Conservation (phyloP, 2,329 filamentous ascomycete genomes). For the Claviceps capensis region DNA sequence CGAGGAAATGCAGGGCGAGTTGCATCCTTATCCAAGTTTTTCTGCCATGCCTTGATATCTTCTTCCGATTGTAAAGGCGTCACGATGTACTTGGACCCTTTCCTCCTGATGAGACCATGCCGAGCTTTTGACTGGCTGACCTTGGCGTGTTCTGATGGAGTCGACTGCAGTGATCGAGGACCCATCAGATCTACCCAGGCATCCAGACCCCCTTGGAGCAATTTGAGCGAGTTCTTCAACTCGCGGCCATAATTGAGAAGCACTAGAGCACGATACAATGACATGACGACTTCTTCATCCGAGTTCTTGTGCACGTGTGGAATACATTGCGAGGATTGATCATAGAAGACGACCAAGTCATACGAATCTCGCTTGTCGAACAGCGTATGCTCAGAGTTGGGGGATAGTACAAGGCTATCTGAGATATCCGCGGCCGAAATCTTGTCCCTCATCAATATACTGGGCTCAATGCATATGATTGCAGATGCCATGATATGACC, state of each 20-base stretch:
- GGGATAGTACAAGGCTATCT: conserved; percentile 58
- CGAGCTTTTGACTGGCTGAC: conserved; percentile 9
- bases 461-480: conserved; percentile 82
- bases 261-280: conserved; percentile 64
- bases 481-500: conserved; percentile 78
- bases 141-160: conserved; percentile 17
- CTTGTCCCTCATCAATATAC: conserved; percentile 53
- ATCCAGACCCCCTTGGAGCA: conserved; percentile 70
- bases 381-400: conserved; percentile 58
- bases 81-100: conserved; percentile 32
- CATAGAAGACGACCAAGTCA: conserved; percentile 84
- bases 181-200: conserved; percentile 83
- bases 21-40: conserved; percentile 55
- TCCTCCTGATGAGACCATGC: conserved; percentile 19
- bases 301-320: conserved; percentile 17
- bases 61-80: conserved; percentile 68
- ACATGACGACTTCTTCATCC: conserved; percentile 45
- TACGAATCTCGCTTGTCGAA: conserved; percentile 64
- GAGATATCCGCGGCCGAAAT: conserved; percentile 47
- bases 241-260: conserved; percentile 74
- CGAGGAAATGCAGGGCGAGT: conserved; percentile 45
- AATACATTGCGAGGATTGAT: conserved; percentile 50
- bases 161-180: conserved; percentile 41
- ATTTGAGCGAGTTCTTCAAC: conserved; percentile 57
- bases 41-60: conserved; percentile 70